phyloP scores from a whole-genome alignment of 352 stramenopile species.

The Peronospora belbahrii region DNA sequence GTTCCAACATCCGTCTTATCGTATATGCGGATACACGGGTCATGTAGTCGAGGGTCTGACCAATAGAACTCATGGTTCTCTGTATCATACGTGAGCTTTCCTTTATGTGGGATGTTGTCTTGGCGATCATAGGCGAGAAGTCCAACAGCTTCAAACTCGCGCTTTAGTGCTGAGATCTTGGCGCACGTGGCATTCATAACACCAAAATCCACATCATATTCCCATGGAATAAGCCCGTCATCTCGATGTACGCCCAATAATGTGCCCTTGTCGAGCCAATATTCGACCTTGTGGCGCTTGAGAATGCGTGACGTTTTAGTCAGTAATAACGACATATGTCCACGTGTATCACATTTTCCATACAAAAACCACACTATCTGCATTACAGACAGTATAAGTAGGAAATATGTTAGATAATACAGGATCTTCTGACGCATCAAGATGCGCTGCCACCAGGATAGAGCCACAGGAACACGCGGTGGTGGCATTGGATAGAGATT shows the following conservation, averaged over 20 bases:
- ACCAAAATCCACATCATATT: conserved; percentile 77
- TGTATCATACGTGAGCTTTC: conserved; percentile 79
- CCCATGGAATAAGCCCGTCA: conserved; percentile 65
- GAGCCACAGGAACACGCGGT: conserved; percentile 15
- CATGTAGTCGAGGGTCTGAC: conserved; percentile 64
- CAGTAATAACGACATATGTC: conserved; percentile 56
- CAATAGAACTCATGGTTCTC: conserved; percentile 79
- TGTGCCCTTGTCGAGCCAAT: conserved; percentile 80
- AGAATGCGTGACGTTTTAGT: conserved; percentile 60
- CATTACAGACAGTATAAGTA: conserved; percentile 23
- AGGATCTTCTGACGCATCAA: conserved; percentile 21
- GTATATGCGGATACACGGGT: conserved; percentile 73
- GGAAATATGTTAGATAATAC: conserved; percentile 25
- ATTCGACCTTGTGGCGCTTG: conserved; percentile 59
- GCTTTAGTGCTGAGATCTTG: conserved; percentile 61
- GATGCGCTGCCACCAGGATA: conserved; percentile 4
- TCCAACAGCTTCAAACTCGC: conserved; percentile 47
- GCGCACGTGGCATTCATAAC: conserved; percentile 67
- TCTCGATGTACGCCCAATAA: conserved; percentile 64
- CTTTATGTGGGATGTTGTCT: conserved; percentile 72
- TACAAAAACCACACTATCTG: conserved; percentile 53
- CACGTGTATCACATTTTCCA: conserved; percentile 67
- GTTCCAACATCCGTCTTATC: conserved; percentile 45
- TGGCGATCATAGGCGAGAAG: conserved; percentile 59
- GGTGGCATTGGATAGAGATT: conserved; percentile 18